Evolutionary conservation across 2,329 filamentous ascomycete genomes (phyloP).

Genomic region (Aspergillus transmontanensis): DNA sequence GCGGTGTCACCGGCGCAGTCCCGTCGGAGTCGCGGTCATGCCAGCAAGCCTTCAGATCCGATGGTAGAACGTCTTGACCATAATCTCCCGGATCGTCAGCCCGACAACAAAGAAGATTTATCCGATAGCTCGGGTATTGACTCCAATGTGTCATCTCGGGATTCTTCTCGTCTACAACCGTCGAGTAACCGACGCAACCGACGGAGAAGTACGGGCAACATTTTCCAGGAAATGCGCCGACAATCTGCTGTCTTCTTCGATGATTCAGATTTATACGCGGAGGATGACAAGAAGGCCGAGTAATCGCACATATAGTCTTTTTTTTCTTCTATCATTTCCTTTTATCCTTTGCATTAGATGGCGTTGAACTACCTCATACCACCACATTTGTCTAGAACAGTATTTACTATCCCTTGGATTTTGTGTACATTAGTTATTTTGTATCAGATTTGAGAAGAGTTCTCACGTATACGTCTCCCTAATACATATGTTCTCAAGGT

Average conservation of each 20-base stretch:
- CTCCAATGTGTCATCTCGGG: slow-evolving; percentile 15
- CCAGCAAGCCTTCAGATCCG: slow-evolving; percentile 19
- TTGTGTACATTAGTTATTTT: not conserved
- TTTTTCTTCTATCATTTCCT: not conserved
- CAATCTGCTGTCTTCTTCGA: slow-evolving; percentile 53
- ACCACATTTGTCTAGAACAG: not conserved
- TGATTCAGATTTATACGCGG: slow-evolving; percentile 39
- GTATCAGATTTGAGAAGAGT: not conserved
- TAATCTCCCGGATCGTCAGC: slow-evolving; percentile 29
- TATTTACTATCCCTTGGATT: not conserved
- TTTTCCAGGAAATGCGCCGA: slow-evolving; percentile 48
- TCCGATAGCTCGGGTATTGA: slow-evolving; percentile 28
- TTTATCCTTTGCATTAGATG: not conserved
- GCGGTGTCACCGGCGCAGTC: slow-evolving; percentile 30
- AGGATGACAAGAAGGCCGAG: slow-evolving; percentile 23
- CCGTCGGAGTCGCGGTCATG: slow-evolving; percentile 30
- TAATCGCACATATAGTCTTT: not conserved
- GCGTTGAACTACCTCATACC: not conserved
- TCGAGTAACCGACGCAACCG: slow-evolving; percentile 17
- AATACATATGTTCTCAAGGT: not conserved
- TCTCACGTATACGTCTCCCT: not conserved
- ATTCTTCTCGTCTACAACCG: slow-evolving; percentile 25
- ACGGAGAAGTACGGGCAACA: slow-evolving; percentile 34
- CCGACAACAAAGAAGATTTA: slow-evolving; percentile 12
- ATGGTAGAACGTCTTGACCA: slow-evolving; percentile 30